Base-by-base conservation (phyloP, 2,329 filamentous ascomycete genomes). In the Fusarium aywerte region DNA sequence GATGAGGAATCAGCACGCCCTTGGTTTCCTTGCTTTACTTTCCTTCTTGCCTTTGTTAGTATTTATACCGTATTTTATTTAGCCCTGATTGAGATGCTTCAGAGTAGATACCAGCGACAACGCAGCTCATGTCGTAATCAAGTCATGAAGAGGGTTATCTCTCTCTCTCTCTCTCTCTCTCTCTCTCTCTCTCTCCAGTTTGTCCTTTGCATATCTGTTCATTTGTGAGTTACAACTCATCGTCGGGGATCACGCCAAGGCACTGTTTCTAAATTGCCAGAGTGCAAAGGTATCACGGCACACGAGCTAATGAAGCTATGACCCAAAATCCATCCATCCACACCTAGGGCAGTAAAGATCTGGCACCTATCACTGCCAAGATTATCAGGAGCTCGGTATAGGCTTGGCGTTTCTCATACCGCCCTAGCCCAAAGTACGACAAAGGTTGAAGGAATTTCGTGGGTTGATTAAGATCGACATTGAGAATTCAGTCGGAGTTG, bases 71-170 rank as follows among this genome's bases (percentile, higher is more conserved):
- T 49, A 31, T 48, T 48, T 36, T 43, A 33, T 62, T 33, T 52
- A 21, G 36, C 32, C 45, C 18, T 31, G 47, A 33, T 53, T 25
- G 39, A 65, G 32, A 55, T 45, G 31, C 36, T 44, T 52, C 51
- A 33, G 52, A 62, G 53, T 47, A 71, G 55, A 69, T 65, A 66
- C 57, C 44, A 60, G 51, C 53, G 31, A 52, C 43, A 39, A 51
- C 35, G 47, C 49, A 48, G 51, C 49, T 45, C 43, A 58, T 15
- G 21, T 49, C 20, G 39, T 52, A 51, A 58, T 51, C 47, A 44
- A 63, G 55, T 36, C 29, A 49, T 47, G 51, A 35, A 38, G 43
- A 42, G 55, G 39, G 21, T 21, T 29, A 21, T 40, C 13, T 8
- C 33, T 43, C 33, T 29, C 18, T n/a, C n/a, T n/a, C n/a, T n/a